Evolutionary conservation across 1,284 basidiomycete species (phyloP).

Genomic region (Ganoderma meredithae): DNA sequence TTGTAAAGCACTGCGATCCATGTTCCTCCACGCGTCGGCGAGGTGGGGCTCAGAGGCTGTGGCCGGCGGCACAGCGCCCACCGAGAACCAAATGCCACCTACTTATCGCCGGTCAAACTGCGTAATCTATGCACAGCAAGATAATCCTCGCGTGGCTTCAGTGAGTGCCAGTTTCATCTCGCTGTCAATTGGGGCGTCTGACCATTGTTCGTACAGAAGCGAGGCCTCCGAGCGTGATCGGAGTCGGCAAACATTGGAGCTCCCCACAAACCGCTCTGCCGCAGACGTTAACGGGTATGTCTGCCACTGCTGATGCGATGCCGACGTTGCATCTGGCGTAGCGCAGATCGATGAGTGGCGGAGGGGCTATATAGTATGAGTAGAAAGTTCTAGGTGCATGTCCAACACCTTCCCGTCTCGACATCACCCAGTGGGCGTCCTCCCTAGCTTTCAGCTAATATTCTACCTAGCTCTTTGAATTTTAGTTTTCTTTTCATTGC

Average conservation of each 20-base stretch:
- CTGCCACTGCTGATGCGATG: neutral
- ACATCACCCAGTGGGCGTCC: neutral
- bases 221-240: neutral
- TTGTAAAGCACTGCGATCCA: neutral
- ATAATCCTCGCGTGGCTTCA: too few relatives aligned
- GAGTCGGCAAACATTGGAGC: neutral
- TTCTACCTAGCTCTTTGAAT: neutral
- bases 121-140: too few relatives aligned
- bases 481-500: neutral
- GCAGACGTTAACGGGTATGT: neutral
- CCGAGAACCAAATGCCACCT: too few relatives aligned
- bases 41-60: neutral
- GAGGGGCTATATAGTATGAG: neutral
- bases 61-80: neutral
- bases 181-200: neutral
- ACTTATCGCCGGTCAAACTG: too few relatives aligned
- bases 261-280: neutral
- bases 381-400: neutral
- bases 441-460: neutral
- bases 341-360: neutral
- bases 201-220: neutral
- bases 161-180: neutral
- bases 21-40: neutral
- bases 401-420: neutral
- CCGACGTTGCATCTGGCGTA: neutral